Conservation (phyloP, 2,329 filamentous ascomycete species). For the Colletotrichum ledebouriae region DNA sequence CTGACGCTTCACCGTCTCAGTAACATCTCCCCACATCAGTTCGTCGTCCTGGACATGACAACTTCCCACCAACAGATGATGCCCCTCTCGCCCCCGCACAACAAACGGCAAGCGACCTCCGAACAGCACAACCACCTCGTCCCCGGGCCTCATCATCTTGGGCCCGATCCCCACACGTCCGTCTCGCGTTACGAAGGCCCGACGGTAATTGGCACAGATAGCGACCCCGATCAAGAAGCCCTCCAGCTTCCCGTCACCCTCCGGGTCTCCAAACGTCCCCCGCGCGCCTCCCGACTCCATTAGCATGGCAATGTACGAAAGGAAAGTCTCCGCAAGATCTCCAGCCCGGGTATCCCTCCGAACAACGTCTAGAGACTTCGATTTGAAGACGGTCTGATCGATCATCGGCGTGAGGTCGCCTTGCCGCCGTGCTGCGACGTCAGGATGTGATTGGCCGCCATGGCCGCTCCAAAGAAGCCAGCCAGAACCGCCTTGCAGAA, state of each 20-base stretch:
- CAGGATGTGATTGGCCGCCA: conserved; percentile 14
- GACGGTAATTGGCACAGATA: conserved; percentile 24
- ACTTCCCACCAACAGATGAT: conserved; percentile 38
- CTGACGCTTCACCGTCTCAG: conserved; percentile 28
- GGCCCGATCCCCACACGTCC: conserved; percentile 41
- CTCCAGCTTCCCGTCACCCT: conserved; percentile 19
- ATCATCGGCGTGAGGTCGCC: conserved; percentile 21
- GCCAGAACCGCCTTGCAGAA: conserved; percentile 39
- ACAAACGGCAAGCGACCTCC: conserved; percentile 42
- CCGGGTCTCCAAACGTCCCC: conserved; percentile 1
- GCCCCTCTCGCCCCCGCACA: conserved; percentile 17
- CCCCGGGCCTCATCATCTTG: conserved; percentile 36
- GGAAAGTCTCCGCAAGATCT: conserved; percentile 25
- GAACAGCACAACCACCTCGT: conserved; percentile 40
- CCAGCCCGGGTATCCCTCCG: conserved; percentile 2
- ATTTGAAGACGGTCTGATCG: conserved; percentile 11
- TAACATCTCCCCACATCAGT: conserved; percentile 41
- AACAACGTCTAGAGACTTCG: neutral
- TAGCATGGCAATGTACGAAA: conserved; percentile 11
- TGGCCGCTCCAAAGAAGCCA: conserved; percentile 25
- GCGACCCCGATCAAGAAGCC: conserved; percentile 20
- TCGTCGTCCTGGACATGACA: conserved; percentile 42
- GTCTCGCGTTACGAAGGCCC: conserved; percentile 31
- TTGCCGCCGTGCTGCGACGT: conserved; percentile 21
- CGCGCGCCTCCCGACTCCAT: conserved; percentile 17